Base-by-base conservation (phyloP, 495 filamentous ascomycete species). In the Neurospora sp. region DNA sequence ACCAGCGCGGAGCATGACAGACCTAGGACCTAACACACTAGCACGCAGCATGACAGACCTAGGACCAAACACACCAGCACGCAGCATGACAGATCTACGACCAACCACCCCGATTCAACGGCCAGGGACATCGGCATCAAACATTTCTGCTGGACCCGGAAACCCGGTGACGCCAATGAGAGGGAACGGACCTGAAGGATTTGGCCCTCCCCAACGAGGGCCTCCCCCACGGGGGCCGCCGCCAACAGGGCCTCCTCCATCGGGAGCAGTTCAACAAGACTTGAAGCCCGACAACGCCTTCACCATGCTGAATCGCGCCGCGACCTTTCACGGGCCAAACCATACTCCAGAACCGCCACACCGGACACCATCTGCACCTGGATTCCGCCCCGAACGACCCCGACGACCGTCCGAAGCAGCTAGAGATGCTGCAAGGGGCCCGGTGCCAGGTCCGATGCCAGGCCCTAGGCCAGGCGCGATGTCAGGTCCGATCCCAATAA, bases 241-340 rank as follows among this genome's bases (percentile, higher is more conserved):
- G 53, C 53, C 53, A 61, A 6, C 22, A 14, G 53, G 53, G 12
- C 53, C 5, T 27, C 12, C 46, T 22, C 46, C 46, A 11, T 22
- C 10, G 9, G 46, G 46, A 48, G 8, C 44, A 22, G 44, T 66
- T 14, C 73, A 77, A 20, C 79, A 81, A 22, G 79, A 80, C 18
- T 75, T 78, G 61, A 77, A 78, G 37, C 81, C 78, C 8, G 81
- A 82, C 71, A 22, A 66, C 27, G 82, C 78, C 8, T 76, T 84
- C 20, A 77, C 76, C 10, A 76, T 83, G 18, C 82, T 82, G 12
- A 84, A 78, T 73, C 83, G 89, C 18, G 85, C 88, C 31, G 86
- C 87, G 44, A 90, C 88, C 0, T 89, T 89, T 72, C 88, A 89
- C 3, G 76, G 80, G 44, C 78, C 78, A 38, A 82, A 75, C 75